Evolutionary conservation across 768 basidiomycete genomes (phyloP).

Genomic region (Boletus speciosus): DNA sequence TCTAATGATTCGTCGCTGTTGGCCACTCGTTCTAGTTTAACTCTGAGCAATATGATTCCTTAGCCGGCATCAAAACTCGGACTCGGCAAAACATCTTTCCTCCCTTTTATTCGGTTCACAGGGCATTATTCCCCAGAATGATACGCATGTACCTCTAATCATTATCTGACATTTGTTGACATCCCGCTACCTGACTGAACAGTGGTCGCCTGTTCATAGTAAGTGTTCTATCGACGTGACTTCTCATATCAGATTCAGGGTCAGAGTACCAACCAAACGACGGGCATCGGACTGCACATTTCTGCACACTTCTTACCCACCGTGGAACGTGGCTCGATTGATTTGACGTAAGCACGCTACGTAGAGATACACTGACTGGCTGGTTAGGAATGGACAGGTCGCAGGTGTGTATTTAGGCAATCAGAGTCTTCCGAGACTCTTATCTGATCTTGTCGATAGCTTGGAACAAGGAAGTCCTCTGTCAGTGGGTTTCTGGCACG

Average conservation of each 20-base stretch:
- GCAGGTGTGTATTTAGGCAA: constrained; percentile 44
- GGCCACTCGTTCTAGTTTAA: constrained; percentile 5
- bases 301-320: constrained; percentile 89
- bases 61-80: background rate
- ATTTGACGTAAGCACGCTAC: constrained; percentile 59
- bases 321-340: constrained; percentile 89
- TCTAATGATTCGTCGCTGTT: background rate
- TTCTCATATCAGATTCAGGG: too few relatives aligned
- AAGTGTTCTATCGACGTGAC: too few relatives aligned
- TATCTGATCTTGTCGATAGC: constrained; percentile 35
- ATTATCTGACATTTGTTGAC: background rate
- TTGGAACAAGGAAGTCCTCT: constrained; percentile 89
- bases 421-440: background rate
- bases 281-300: constrained; percentile 40
- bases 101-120: background rate
- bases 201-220: constrained; percentile 11
- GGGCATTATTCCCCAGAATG: background rate
- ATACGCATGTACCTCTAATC: background rate
- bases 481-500: constrained; percentile 82
- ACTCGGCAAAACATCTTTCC: background rate
- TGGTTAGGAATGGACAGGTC: constrained; percentile 73
- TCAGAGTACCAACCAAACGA: too few relatives aligned
- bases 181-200: background rate
- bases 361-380: background rate
- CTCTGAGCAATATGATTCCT: background rate